A percentile compares a stretch with the other conserved stretches of the same genome.
Conservation (phyloP, 257 asterid species). For the Solanum habrochaites region DNA sequence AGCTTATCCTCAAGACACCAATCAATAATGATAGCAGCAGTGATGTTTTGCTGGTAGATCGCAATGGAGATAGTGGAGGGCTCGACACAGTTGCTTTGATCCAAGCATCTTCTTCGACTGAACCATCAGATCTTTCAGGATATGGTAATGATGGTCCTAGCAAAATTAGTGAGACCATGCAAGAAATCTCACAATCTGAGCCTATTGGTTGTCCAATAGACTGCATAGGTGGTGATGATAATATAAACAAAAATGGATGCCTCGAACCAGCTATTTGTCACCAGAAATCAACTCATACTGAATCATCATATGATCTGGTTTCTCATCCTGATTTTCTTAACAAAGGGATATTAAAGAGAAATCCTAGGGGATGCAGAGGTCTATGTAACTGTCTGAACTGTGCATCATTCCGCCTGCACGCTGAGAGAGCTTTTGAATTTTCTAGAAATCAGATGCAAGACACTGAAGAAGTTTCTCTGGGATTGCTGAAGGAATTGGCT, state of each 20-base stretch:
- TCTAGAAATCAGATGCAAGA: slow-evolving; percentile 75
- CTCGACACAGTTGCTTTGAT: background rate
- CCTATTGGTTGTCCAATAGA: background rate
- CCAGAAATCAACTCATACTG: slow-evolving; percentile 3
- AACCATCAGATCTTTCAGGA: background rate
- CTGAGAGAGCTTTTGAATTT: slow-evolving; percentile 73
- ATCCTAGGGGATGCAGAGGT: slow-evolving; percentile 77
- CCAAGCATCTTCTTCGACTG: background rate
- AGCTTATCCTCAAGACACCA: background rate
- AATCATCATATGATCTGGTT: slow-evolving; percentile 2
- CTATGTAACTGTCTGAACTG: slow-evolving; percentile 71
- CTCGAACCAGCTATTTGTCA: background rate
- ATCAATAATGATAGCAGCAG: background rate
- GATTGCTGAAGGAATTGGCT: slow-evolving; percentile 55
- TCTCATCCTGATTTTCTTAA: slow-evolving; percentile 4
- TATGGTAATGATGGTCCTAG: background rate
- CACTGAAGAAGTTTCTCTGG: slow-evolving; percentile 58
- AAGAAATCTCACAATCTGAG: background rate
- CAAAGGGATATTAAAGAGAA: slow-evolving; percentile 67
- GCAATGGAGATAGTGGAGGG: background rate
- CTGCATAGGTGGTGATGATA: background rate
- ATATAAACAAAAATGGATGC: background rate
- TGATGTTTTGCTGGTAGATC: background rate
- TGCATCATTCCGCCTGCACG: slow-evolving; percentile 75
- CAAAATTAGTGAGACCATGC: background rate